Percentiles rank a stretch among this genome's conserved stretches.
phyloP scores from a whole-genome alignment of 169 alveolate species.

The Amoebophrya sp. region DNA sequence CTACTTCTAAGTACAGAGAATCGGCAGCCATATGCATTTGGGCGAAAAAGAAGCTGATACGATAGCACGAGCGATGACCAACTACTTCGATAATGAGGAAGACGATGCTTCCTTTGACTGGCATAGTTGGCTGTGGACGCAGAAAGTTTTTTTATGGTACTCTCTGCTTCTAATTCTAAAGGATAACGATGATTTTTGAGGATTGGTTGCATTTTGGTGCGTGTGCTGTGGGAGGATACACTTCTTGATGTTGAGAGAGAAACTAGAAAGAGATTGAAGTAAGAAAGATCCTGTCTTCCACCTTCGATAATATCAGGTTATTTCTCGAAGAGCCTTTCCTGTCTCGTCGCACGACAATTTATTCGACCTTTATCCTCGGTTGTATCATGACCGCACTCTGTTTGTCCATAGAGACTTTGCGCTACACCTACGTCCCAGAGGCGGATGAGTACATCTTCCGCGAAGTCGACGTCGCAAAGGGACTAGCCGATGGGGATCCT shows the following conservation, averaged over 20 bases:
- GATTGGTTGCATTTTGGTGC: too few relatives aligned
- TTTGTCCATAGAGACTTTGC: background rate
- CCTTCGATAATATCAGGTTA: background rate
- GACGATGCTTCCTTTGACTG: background rate
- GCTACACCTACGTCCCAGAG: background rate
- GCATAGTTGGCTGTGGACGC: background rate
- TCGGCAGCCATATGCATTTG: too few relatives aligned
- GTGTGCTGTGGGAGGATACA: too few relatives aligned
- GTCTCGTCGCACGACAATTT: background rate
- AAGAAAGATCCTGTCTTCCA: too few relatives aligned
- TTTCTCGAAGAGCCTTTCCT: background rate
- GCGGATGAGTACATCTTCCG: background rate
- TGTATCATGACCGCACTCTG: background rate
- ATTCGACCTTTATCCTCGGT: background rate
- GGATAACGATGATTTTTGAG: too few relatives aligned
- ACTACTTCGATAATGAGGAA: too few relatives aligned
- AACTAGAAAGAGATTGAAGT: too few relatives aligned
- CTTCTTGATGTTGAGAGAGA: too few relatives aligned
- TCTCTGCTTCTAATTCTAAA: too few relatives aligned
- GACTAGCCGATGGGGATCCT: background rate
- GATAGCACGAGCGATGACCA: too few relatives aligned
- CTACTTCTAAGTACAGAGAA: too few relatives aligned
- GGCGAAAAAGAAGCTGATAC: too few relatives aligned
- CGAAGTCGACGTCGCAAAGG: background rate
- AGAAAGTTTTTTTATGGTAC: background rate